Evolutionary conservation across 805 yeast species (phyloP).

Genomic region (Kazachstania bromeliacearum): DNA sequence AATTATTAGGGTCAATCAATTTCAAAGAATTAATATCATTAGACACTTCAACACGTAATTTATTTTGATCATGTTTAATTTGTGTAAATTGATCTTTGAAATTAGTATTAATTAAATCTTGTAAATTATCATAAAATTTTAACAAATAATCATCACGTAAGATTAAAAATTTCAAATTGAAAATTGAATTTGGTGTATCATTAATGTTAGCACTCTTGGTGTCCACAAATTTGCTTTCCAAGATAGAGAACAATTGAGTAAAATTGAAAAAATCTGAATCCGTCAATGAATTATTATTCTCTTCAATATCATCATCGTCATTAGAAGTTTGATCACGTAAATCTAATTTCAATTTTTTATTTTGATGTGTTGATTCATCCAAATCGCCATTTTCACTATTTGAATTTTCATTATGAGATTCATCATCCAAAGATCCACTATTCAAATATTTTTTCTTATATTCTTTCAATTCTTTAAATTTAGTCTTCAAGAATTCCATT

Average conservation of each 20-base stretch:
- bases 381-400: not conserved
- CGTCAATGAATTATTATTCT: constrained; percentile 5
- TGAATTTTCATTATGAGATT: too few relatives aligned
- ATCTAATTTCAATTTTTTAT: not conserved
- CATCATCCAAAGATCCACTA: too few relatives aligned
- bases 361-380: not conserved
- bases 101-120: constrained; percentile 9
- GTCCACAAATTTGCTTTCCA: too few relatives aligned
- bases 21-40: not conserved
- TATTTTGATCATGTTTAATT: constrained; percentile 3
- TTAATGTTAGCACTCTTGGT: constrained; percentile 1
- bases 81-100: constrained; percentile 8
- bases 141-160: constrained; percentile 14
- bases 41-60: constrained; percentile 1
- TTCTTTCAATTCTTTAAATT: constrained; percentile 10
- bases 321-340: not conserved
- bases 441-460: not conserved
- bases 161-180: constrained; percentile 11
- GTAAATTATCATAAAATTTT: constrained; percentile 14
- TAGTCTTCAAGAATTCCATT: constrained; percentile 12
- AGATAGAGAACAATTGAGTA: too few relatives aligned
- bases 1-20: not conserved
- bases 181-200: constrained; percentile 13
- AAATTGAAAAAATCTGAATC: constrained; percentile 12
- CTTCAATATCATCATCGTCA: constrained; percentile 1